These are phyloP conservation scores for Lactarius psammicola DNA, from an alignment of 768 basidiomycete species.

Conservation along the genomic window DNA sequence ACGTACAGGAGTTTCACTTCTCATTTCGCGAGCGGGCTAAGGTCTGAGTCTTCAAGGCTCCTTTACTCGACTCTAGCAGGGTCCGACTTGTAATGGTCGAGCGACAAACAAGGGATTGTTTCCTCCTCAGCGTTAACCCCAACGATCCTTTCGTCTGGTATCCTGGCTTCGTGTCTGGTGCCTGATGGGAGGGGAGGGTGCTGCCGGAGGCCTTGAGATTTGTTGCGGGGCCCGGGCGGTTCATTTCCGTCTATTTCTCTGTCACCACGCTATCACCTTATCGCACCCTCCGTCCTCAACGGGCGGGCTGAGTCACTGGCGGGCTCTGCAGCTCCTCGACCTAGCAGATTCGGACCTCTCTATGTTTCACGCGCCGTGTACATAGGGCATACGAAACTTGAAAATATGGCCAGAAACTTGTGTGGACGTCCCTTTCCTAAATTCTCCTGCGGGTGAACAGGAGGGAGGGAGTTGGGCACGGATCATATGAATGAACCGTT, in stretches of 20 bases:
- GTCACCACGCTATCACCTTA: slow-evolving; percentile 12
- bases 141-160: slow-evolving; percentile 47
- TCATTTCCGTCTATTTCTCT: background rate
- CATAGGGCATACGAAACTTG: background rate
- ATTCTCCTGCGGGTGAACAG: background rate
- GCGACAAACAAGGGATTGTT: slow-evolving; percentile 65
- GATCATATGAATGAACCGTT: background rate
- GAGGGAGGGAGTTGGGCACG: background rate
- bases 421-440: background rate
- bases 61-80: slow-evolving; percentile 62
- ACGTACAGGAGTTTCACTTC: slow-evolving; percentile 44
- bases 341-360: background rate
- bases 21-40: slow-evolving; percentile 70
- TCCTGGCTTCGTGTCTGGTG: slow-evolving; percentile 32
- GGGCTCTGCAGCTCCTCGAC: slow-evolving; percentile 15
- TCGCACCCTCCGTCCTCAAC: slow-evolving; percentile 24
- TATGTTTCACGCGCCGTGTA: background rate
- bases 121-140: slow-evolving; percentile 35
- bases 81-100: slow-evolving; percentile 55
- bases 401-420: background rate
- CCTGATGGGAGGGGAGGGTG: slow-evolving; percentile 23
- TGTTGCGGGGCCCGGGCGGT: slow-evolving; percentile 25
- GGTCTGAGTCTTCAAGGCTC: slow-evolving; percentile 74
- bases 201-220: slow-evolving; percentile 25
- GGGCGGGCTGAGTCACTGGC: slow-evolving; percentile 23